Evolutionary conservation across 2,329 filamentous ascomycete genomes (phyloP).

Genomic region (Juglanconis oblonga): DNA sequence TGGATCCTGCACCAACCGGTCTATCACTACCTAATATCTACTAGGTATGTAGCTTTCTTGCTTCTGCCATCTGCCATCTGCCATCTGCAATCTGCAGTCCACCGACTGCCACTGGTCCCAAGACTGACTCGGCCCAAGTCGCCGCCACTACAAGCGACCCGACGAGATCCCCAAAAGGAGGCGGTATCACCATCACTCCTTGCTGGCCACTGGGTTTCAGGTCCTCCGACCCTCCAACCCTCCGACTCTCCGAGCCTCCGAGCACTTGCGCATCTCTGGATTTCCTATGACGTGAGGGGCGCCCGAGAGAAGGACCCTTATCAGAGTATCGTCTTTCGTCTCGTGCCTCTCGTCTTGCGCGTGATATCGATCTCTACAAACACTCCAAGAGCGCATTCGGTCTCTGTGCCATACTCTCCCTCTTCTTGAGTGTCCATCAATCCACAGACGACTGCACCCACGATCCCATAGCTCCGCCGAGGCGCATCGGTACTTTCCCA

Average conservation of each 20-base stretch:
- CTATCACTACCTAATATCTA: neutral
- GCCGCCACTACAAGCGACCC: neutral
- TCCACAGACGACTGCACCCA: neutral
- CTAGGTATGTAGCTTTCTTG: neutral
- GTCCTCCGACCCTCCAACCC: neutral
- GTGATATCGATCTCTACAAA: neutral
- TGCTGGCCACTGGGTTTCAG: neutral
- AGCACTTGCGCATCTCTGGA: neutral
- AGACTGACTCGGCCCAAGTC: neutral
- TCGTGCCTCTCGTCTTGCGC: neutral
- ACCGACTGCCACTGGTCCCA: no score
- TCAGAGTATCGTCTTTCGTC: neutral
- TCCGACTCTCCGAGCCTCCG: neutral
- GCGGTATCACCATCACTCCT: neutral
- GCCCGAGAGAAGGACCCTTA: neutral
- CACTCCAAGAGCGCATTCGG: neutral
- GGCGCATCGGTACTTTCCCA: neutral
- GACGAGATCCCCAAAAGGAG: neutral
- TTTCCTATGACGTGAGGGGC: neutral
- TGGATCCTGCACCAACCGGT: slow-evolving; percentile 5
- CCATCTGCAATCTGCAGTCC: slow-evolving; percentile 3
- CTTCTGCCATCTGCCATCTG: neutral
- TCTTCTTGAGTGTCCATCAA: neutral
- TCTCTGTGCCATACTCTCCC: neutral
- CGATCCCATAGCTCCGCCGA: neutral